phyloP scores from a whole-genome alignment of 371 early-diverging fungal genomes.

The Blyttiomyces sp. region DNA sequence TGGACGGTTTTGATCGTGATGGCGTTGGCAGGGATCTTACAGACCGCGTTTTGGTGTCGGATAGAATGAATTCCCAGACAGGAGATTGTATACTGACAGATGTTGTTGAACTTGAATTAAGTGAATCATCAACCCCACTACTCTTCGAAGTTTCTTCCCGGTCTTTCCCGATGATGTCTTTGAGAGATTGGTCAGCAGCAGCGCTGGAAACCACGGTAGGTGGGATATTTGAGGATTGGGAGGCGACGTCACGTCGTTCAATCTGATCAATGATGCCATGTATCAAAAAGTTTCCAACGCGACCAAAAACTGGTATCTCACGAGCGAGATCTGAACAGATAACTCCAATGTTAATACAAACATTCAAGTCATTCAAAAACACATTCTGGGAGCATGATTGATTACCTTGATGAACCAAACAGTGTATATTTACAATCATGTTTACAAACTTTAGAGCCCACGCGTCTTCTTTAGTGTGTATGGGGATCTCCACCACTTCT shows the following conservation, averaged over 20 bases:
- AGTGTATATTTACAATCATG: constrained; percentile 6
- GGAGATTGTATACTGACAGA: too few relatives aligned
- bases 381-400: not conserved
- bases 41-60: constrained; percentile 10
- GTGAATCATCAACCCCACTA: too few relatives aligned
- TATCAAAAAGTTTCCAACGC: constrained; percentile 6
- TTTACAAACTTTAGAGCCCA: constrained; percentile 7
- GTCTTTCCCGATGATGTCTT: too few relatives aligned
- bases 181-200: too few relatives aligned
- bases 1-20: not conserved
- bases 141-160: too few relatives aligned
- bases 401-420: constrained; percentile 3
- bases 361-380: too few relatives aligned
- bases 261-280: constrained; percentile 12
- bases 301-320: constrained; percentile 10
- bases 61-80: too few relatives aligned
- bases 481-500: not conserved
- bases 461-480: constrained; percentile 1
- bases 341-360: not conserved
- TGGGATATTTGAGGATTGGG: not conserved
- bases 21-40: not conserved
- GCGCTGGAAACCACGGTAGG: not conserved
- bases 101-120: too few relatives aligned
- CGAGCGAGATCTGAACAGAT: constrained; percentile 4
- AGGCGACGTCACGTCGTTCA: constrained; percentile 1